Conservation (phyloP, 129 eudicot genomes). For the Cynara cardunculus region DNA sequence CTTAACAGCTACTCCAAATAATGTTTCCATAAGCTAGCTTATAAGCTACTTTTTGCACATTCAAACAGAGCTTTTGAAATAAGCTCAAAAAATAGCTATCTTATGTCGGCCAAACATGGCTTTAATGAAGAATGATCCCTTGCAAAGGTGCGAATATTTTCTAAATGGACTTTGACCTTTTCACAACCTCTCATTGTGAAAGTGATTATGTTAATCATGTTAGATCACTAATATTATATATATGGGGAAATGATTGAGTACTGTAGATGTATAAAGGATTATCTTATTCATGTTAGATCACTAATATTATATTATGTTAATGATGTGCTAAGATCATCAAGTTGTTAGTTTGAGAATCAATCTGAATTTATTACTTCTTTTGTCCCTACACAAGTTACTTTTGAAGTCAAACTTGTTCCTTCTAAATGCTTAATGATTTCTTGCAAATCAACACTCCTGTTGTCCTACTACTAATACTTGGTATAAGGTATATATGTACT, state of each 20-base stretch:
- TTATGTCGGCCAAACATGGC: no score
- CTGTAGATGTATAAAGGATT: neutral
- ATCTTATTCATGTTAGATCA: no score
- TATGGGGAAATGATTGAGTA: neutral
- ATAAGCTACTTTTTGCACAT: no score
- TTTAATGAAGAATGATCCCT: neutral
- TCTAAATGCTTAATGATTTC: neutral
- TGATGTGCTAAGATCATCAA: neutral
- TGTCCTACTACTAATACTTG: neutral
- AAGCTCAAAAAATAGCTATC: no score
- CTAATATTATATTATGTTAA: no score
- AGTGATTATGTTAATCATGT: neutral
- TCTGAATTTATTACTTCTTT: neutral
- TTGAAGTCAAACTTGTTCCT: neutral
- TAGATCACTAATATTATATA: neutral
- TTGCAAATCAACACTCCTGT: neutral
- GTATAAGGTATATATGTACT: neutral
- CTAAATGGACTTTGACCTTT: neutral
- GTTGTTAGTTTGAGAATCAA: neutral
- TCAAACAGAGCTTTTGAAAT: no score
- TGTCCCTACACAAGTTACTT: neutral
- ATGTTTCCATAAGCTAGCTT: no score
- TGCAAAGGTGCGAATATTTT: neutral
- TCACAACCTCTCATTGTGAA: neutral
- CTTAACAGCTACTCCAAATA: no score